phyloP scores from a whole-genome alignment of 495 filamentous ascomycete genomes.

The Evansstolkia leycettana region DNA sequence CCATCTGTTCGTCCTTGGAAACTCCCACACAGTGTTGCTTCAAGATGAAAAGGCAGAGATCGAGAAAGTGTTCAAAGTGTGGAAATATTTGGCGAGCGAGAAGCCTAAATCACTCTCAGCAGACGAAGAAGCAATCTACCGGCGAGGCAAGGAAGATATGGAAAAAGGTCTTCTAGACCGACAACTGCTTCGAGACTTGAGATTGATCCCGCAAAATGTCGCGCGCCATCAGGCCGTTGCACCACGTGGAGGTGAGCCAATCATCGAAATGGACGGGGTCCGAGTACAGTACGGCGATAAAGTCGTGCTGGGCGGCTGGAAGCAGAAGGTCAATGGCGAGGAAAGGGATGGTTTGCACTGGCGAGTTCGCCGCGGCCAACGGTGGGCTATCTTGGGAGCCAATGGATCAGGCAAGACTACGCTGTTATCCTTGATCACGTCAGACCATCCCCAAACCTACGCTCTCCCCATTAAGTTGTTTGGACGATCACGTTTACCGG shows the following conservation, averaged over 20 bases:
- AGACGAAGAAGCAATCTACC: slow-evolving; percentile 3
- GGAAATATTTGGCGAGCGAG: slow-evolving; percentile 8
- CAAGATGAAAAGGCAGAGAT: slow-evolving; percentile 15
- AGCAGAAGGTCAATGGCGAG: slow-evolving; percentile 37
- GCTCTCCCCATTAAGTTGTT: slow-evolving; percentile 78
- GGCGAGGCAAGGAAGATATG: slow-evolving; percentile 6
- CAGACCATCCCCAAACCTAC: slow-evolving; percentile 91
- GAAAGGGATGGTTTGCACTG: slow-evolving; percentile 56
- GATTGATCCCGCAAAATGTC: slow-evolving; percentile 1
- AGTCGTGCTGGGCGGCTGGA: slow-evolving; percentile 66
- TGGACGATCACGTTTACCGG: slow-evolving; percentile 65
- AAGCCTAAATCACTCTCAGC: not conserved
- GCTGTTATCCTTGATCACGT: slow-evolving; percentile 79
- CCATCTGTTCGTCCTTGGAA: slow-evolving; percentile 57
- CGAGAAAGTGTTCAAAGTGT: slow-evolving; percentile 12
- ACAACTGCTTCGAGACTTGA: slow-evolving; percentile 19
- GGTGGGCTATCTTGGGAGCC: slow-evolving; percentile 85
- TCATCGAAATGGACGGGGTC: slow-evolving; percentile 81
- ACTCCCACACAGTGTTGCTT: slow-evolving; percentile 42
- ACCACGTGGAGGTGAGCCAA: slow-evolving; percentile 36
- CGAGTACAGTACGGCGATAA: slow-evolving; percentile 69
- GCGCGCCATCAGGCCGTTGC: not conserved
- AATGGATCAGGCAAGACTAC: slow-evolving; percentile 84
- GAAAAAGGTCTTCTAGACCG: slow-evolving; percentile 17
- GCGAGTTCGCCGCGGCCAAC: slow-evolving; percentile 69